A percentile compares a stretch with the other conserved stretches of the same genome.
These are phyloP conservation scores for Yarrowia porcina DNA, from an alignment of 805 yeast genomes.

Conservation along the genomic window DNA sequence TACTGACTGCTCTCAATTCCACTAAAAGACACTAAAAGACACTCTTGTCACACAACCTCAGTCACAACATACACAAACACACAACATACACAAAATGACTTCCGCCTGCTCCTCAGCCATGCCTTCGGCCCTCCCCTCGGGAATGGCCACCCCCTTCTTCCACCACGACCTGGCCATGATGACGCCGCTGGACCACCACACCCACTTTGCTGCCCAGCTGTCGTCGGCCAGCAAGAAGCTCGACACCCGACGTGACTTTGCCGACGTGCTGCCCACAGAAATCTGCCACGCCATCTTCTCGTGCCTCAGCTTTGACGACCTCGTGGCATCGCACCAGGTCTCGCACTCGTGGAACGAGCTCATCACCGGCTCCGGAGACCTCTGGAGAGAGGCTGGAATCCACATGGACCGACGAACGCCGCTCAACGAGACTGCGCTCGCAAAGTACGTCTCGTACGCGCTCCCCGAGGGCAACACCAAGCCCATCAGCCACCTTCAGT, in stretches of 20 bases:
- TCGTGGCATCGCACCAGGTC: slow-evolving; percentile 7
- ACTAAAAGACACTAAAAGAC: too few species aligned
- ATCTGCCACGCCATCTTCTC: slow-evolving; percentile 10
- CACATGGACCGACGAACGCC: neutral
- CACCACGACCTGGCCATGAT: neutral
- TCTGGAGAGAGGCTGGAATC: slow-evolving; percentile 10
- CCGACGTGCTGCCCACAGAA: slow-evolving; percentile 14
- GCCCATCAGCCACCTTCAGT: slow-evolving; percentile 9
- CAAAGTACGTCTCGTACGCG: slow-evolving; percentile 2
- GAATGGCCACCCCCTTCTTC: slow-evolving; percentile 19
- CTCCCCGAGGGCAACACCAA: neutral
- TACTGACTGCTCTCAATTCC: neutral
- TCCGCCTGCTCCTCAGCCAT: neutral
- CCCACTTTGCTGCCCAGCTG: slow-evolving; percentile 9
- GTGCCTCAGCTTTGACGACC: slow-evolving; percentile 13
- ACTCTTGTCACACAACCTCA: neutral
- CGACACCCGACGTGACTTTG: neutral
- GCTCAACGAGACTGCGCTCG: neutral
- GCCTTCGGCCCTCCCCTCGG: slow-evolving; percentile 16
- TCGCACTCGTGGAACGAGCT: neutral
- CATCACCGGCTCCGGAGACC: neutral
- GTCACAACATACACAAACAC: neutral
- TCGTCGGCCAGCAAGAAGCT: neutral
- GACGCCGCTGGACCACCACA: slow-evolving; percentile 12
- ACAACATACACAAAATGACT: neutral